Base-by-base conservation (phyloP, 495 filamentous ascomycete genomes). In the Penicillium lagena region DNA sequence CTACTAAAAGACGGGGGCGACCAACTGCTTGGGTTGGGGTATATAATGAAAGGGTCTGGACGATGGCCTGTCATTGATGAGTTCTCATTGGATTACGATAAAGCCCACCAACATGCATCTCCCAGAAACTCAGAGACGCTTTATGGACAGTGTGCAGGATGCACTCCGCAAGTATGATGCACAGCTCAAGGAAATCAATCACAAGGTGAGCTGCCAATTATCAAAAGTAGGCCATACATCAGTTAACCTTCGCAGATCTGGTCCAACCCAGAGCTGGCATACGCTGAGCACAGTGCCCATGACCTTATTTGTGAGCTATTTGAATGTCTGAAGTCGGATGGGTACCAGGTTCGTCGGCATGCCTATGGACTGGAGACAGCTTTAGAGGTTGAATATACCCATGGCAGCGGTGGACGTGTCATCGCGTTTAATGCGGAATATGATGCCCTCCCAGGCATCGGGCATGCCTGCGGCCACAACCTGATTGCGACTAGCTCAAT, bases 371-470 rank as follows among this genome's bases (percentile, higher is more conserved):
- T 82, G 13, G 56, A 67, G 7, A 84, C 81, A 2, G 74, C 81
- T 4, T 76, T 80, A 51, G 70, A 79, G 17, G 68, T 77, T n/a
- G 66, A 75, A 4, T 81, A 68, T 36, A 67, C 68, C 12, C 62
- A 63, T 12, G 75, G 73, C 10, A 50, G 40, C 1, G 54, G 55
- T 1, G 55, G 55, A 0, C 52, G 52, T 4, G 33, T 46, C 4
- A 35, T 59, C 0, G 46, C 43, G 0, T 82, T 77, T 54, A 81
- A 81, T 40, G 73, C 73, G 8, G 79, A 82, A 51, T 80, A 80
- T 56, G 77, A 75, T 42, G 70, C 67, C 2, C 56, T 75, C 0
- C 58, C 68, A 1, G 68, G 60, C 0, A 68, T 75, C 27, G 71
- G 71, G 0, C 70, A 73, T 37, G 71, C 68, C 6, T 73, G 71